Base-by-base conservation (phyloP, 2,329 filamentous ascomycete species). In the Nothomitra cinnamomea region DNA sequence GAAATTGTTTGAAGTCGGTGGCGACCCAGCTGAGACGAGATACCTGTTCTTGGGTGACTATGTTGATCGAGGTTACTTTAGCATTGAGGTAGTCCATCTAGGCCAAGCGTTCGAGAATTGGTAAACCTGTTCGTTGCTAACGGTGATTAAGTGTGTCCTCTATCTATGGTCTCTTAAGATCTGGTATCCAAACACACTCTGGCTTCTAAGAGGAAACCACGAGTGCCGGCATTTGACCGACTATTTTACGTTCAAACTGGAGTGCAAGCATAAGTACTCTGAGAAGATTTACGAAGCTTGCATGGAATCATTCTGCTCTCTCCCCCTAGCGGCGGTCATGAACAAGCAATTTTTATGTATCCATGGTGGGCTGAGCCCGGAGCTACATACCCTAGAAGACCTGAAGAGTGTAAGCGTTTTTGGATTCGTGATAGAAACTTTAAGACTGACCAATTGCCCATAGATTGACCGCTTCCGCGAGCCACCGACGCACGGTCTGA, bases 261-360 rank as follows among this genome's bases (percentile, higher is more conserved):
- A 98, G 70, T 98, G 92, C 77, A 95, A 95, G 74, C 92, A 98
- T 79, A 98, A 98, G 70, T 98, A 98, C 72, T 95, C 87, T 35
- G 92, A 96, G 72, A 79, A 79, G 58, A 79, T 98, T 56, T 98
- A 98, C 67, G 90, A 98, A 64, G 90, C 92, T 55, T 96, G 92
- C 72, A 94, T 95, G 80, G 90, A 98, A 60, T 94, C 92, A 0
- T 98, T 98, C 76, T 98, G 92, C 72, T 78, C 84, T 58, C 73
- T 98, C 58, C 92, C 92, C 28, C 74, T 98, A 61, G 92, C 92
- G 55, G 92, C 92, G 25, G 83, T 98, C 60, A 98, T 98, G 92
- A 98, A 98, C 79, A 98, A 98, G 76, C 92, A 98, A 69, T 98
- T 98, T 70, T 73, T 98, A 60, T 98, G 92, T 67, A 96, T 98